Base-by-base conservation (phyloP, 2,329 filamentous ascomycete species). In the Nigrospora oryzae region DNA sequence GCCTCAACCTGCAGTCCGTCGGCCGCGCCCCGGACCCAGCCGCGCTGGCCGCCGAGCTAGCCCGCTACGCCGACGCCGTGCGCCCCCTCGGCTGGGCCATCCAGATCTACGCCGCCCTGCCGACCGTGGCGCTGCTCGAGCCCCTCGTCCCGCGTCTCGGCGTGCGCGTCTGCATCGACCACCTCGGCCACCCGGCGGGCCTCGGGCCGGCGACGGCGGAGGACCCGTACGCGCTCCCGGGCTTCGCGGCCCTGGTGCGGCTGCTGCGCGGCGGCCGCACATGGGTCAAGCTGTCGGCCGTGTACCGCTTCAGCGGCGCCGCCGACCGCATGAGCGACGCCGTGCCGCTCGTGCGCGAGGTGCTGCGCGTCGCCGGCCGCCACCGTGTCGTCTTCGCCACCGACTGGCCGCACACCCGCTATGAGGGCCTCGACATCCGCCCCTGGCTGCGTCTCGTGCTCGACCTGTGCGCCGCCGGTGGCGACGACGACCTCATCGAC, bases 361-460 rank as follows among this genome's bases (percentile, higher is more conserved):
- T 81, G 8, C 51, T 81, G 32, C 56, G 58, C 4, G 58, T 67
- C 5, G 70, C 66, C 11, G 65, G 64, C 2, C 58, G 67, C 15
- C 55, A 47, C 17, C 63, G 69, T 14, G 63, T 78, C 11, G 69
- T 82, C 0, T 83, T 79, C 57, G 77, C 76, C 1, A 79, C 75
- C 0, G 79, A 83, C 53, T 83, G 79, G 79, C 79, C 79, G 16
- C 78, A 83, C 57, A 83, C 80, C 3, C 65, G 79, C 12, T 82
- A 75, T 47, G 73, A 79, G 17, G 71, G 71, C 2, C 51, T 79
- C 2, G 71, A 83, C 53, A 74, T 81, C 17, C 63, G 57, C 39
- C 72, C 71, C 0, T 82, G 75, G 56, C 67, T 79, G 28, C 67
- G 77, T 46, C 65, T 60, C 43, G 74, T 77, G 40, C 56, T 82